Evolutionary conservation across 2,329 filamentous ascomycete species (phyloP).

Genomic region (Dissoconium aciculare): DNA sequence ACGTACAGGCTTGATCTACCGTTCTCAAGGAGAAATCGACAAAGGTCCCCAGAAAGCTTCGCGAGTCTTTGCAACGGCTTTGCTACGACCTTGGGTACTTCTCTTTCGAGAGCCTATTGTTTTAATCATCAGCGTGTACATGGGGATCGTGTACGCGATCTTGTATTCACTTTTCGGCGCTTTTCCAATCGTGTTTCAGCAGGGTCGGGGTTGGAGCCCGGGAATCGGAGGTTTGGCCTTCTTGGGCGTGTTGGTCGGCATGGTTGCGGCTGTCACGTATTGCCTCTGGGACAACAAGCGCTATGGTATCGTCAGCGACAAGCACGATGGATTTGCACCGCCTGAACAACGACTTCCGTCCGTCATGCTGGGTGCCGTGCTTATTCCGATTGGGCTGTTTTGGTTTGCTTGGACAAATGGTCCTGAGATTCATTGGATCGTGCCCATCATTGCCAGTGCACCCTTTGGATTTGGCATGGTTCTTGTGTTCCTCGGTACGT

Average conservation of each 20-base stretch:
- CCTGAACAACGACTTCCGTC: slow-evolving; percentile 45
- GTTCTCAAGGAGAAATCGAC: neutral
- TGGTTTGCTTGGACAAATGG: slow-evolving; percentile 49
- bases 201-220: slow-evolving; percentile 40
- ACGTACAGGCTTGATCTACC: slow-evolving; percentile 1
- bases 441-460: slow-evolving; percentile 31
- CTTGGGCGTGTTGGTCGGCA: slow-evolving; percentile 50
- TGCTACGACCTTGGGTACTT: slow-evolving; percentile 50
- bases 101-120: slow-evolving; percentile 55
- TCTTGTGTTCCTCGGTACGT: slow-evolving; percentile 46
- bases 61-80: slow-evolving; percentile 28
- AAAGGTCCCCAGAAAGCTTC: slow-evolving; percentile 25
- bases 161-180: slow-evolving; percentile 32
- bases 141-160: slow-evolving; percentile 40
- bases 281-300: slow-evolving; percentile 35
- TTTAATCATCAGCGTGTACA: slow-evolving; percentile 46
- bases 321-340: slow-evolving; percentile 40
- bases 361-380: neutral
- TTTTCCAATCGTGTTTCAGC: slow-evolving; percentile 45
- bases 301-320: slow-evolving; percentile 33
- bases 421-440: slow-evolving; percentile 40
- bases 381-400: slow-evolving; percentile 6
- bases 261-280: slow-evolving; percentile 41
- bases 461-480: slow-evolving; percentile 44
- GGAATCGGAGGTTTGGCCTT: slow-evolving; percentile 48